Base-by-base conservation (phyloP, 306 rosid species). In the Pyrus bretschneideri region DNA sequence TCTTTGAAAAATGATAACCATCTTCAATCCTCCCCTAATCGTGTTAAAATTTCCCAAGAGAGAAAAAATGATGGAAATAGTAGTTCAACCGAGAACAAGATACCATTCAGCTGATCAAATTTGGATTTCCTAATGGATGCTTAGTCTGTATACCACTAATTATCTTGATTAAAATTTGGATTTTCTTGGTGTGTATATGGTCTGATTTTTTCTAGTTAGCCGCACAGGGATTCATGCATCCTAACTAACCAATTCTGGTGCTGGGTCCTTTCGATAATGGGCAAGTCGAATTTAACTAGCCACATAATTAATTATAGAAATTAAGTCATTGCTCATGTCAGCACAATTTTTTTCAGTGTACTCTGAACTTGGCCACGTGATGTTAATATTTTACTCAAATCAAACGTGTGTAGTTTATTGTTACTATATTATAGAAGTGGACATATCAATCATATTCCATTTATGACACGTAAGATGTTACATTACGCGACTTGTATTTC, bases 91-190 rank as follows among this genome's bases (percentile, higher is more conserved):
- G 23, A 19, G 23, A 19, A 55, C 12, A 6, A 21, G 61, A 55
- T 69, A 69, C 62, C 78, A 74, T 63, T 74, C 49, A 74, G 61
- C 14, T 73, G 29, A 67, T 35, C 42, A 67, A 38, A 21, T 18
- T 38, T 58, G 30, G 30, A 55, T 55, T 55, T 21, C n/a, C 60
- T 55, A 15, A 5, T 49, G 55, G 55, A 49, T 15, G 55, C 12
- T 57, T n/a, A n/a, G 5, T 57, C 61, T 57, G 61, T 6, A n/a
- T 57, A 17, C 25, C 61, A 57, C 25, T 57, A n/a, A 57, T 21
- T 57, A 19, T 8, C 12, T 57, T 57, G 62, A 22, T 22, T 57
- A n/a, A 22, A 22, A 8, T 57, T n/a, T 15, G 55, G 55, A 49
- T 49, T 57, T 57, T 57, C 12, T 9, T 57, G 62, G 62, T 57